A percentile compares a stretch with the other conserved stretches of the same genome.
phyloP scores from a whole-genome alignment of 345 rosid species.

The Odontarrhena argentea region DNA sequence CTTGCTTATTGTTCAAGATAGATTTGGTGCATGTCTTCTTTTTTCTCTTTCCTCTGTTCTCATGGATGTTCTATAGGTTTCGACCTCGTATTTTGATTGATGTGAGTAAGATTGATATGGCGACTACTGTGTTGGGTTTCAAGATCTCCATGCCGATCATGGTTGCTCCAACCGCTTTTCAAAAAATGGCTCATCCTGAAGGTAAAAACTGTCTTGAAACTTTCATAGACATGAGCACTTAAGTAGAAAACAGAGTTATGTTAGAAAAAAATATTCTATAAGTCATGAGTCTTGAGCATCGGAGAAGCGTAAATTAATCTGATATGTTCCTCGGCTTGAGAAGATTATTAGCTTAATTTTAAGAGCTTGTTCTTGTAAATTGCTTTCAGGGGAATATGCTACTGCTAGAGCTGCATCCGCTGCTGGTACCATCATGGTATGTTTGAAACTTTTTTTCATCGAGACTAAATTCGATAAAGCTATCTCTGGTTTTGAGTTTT shows the following conservation, averaged over 20 bases:
- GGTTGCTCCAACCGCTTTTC: constrained; percentile 85
- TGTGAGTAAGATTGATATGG: constrained; percentile 76
- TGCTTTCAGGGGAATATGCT: constrained; percentile 68
- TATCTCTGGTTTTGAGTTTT: not conserved
- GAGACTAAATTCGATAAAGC: too few relatives aligned
- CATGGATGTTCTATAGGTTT: constrained; percentile 44
- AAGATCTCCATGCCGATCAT: constrained; percentile 83
- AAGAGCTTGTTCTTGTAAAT: too few relatives aligned
- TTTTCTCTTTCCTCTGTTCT: too few relatives aligned
- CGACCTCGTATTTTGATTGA: constrained; percentile 82
- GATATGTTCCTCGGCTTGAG: too few relatives aligned
- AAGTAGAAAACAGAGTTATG: too few relatives aligned
- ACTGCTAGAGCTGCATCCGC: constrained; percentile 85
- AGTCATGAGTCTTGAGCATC: too few relatives aligned
- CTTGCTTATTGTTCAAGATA: not conserved
- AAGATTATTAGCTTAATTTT: too few relatives aligned
- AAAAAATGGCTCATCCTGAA: constrained; percentile 90
- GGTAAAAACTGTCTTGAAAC: constrained; percentile 40
- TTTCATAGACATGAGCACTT: too few relatives aligned
- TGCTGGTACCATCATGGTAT: constrained; percentile 76
- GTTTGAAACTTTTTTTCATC: not conserved
- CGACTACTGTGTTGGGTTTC: constrained; percentile 67
- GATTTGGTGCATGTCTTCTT: too few relatives aligned
- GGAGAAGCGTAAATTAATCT: too few relatives aligned
- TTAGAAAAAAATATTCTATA: too few relatives aligned